Base-by-base conservation (phyloP, 208 protist species). In the Phytomonas francai region DNA sequence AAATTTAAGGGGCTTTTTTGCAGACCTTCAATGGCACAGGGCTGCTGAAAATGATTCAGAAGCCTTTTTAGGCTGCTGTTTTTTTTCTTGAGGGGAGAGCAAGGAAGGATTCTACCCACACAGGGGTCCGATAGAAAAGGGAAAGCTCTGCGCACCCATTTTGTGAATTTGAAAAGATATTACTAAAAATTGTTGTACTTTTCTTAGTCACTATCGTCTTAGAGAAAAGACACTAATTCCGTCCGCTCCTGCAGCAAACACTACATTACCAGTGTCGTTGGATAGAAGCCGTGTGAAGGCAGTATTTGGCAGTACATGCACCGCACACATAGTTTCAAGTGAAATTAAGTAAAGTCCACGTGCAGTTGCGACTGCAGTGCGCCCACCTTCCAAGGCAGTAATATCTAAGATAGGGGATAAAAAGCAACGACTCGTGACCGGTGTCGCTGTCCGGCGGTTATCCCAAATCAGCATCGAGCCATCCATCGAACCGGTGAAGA, bases 391-490 rank as follows among this genome's bases (percentile, higher is more conserved):
- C 68, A 71, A 25, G 65, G 70, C 25, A 28, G 79, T 62, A 7
- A 84, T 30, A 58, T 84, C 79, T 16, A 89, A 71, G n/a, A 93
- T 80, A 2, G 83, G 83, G 25, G 73, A 77, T 25, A 25, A 31
- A 25, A 93, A 80, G 19, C 68, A 54, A 31, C 76, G 74, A 12
- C 70, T 77, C 60, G 65, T 58, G 33, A 84, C 59, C 11, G 87
- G 83, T 25, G 42, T 61, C 25, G 58, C 71, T 70, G 91, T 76
- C n/a, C 63, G 63, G 19, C 90, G 90, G 19, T 75, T 49, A 64
- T 95, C 90, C 85, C 87, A 95, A 39, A 93, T 34, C 8, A 73
- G 49, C 56, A 92, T 66, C 12, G 73, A 78, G 22, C 90, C 90
- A 66, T 92, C 86, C 56, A 95, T 63, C 4, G 78, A 78, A 12